Evolutionary conservation across 2,329 filamentous ascomycete species (phyloP), one percentile per base, ranked within the genome.

Genomic region (Fusarium sp.): DNA sequence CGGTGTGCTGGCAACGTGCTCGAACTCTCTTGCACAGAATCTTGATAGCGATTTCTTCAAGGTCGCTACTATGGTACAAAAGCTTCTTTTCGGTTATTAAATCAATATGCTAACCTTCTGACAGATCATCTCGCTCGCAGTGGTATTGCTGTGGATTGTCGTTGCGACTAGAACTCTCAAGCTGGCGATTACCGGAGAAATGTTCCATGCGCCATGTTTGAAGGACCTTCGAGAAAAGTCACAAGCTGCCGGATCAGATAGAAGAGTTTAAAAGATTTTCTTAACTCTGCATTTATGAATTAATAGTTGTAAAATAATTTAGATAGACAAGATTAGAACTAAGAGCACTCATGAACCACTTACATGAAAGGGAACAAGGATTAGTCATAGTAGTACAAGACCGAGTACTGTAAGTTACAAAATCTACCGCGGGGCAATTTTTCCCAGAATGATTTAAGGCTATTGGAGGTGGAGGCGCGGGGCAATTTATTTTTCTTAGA

Each of bases 161-260:
- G 82, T 85, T 10, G 78, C 80, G 5, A 55, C 69, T 6, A 76
- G 80, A 52, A 85, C 83, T 1, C 22, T 80, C 6, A 77, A 76
- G n/a, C 70, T 81, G 53, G 82, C 74, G 11, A 58, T 78, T 3
- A 80, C 78, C 0, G 82, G 82, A 16, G 80, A 84, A 40, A 81
- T 85, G 67, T 83, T 84, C 70, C 78, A 81, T 55, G 83, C 82
- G 0, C 82, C 83, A 3, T 84, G 83, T 56, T 69, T 84, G 44
- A 80, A 80, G 62, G 76, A 82, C 29, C 25, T 82, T 5, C 71
- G 76, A 40, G 77, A 78, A 41, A 81, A 81, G 65, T 73, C 78
- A 12, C 65, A 75, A 32, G 68, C 69, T 43, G 72, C 60, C 6
- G 74, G 72, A 10, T 66, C 63, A 18, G 75, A 79, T 34, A 74